Percentiles rank a stretch among this genome's conserved stretches.
phyloP scores from a whole-genome alignment of 176 grass and related monocot genomes.

The Oryza nivara region DNA sequence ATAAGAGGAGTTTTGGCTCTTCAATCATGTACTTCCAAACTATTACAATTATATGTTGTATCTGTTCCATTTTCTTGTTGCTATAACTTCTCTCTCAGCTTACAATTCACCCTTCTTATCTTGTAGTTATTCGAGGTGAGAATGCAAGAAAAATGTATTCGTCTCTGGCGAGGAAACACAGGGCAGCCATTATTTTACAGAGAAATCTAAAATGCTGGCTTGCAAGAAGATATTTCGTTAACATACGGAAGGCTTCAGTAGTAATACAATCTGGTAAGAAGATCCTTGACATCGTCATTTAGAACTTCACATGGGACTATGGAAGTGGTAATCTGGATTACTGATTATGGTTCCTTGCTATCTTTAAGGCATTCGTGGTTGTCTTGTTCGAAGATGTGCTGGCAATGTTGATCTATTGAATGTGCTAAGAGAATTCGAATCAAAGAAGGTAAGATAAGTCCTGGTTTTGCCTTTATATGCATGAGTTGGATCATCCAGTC shows the following conservation, averaged over 20 bases:
- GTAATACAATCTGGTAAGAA: constrained; percentile 84
- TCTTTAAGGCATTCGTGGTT: constrained; percentile 74
- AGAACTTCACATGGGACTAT: constrained; percentile 19
- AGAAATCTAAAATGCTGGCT: constrained; percentile 67
- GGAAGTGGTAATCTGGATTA: constrained; percentile 11
- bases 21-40: constrained; percentile 77
- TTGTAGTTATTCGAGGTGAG: constrained; percentile 76
- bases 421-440: constrained; percentile 59
- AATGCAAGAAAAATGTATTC: constrained; percentile 71
- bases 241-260: constrained; percentile 68
- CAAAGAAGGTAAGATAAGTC: constrained; percentile 57
- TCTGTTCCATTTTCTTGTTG: constrained; percentile 4
- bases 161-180: constrained; percentile 58
- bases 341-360: constrained; percentile 14
- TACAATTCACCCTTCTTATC: constrained; percentile 16
- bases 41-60: constrained; percentile 3
- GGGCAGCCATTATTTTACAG: constrained; percentile 69
- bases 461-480: neutral
- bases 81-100: constrained; percentile 20
- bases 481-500: constrained; percentile 5
- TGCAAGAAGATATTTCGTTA: constrained; percentile 73
- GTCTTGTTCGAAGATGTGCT: constrained; percentile 78
- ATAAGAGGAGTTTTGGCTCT: constrained; percentile 74
- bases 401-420: constrained; percentile 74
- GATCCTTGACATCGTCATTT: constrained; percentile 6